Percentiles rank a stretch among this genome's conserved stretches.
Conservation (phyloP, 345 rosid species). For the Mangifera indica region DNA sequence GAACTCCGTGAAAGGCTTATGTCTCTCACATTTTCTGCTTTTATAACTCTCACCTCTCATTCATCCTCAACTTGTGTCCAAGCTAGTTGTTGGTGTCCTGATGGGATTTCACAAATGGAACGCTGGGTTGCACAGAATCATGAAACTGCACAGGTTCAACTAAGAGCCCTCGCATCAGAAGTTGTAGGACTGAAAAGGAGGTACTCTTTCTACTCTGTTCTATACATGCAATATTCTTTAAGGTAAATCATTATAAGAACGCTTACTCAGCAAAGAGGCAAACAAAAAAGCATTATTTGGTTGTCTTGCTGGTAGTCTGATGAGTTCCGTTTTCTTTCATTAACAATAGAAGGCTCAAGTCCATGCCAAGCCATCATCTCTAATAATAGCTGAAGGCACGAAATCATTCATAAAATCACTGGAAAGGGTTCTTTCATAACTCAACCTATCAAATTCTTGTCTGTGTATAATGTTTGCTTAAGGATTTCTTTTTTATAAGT, state of each 20-base stretch:
- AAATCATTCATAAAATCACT: background rate
- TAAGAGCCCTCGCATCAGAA: constrained; percentile 42
- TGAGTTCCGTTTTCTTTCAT: background rate
- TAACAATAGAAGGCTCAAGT: background rate
- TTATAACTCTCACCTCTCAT: constrained; percentile 25
- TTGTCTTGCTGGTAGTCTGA: background rate
- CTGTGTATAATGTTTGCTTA: background rate
- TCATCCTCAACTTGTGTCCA: constrained; percentile 20
- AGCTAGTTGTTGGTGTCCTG: constrained; percentile 53
- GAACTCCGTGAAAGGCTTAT: constrained; percentile 84
- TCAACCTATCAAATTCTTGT: background rate
- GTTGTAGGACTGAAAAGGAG: constrained; percentile 39
- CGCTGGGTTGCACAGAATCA: constrained; percentile 59
- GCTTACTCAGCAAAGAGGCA: background rate
- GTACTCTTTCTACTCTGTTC: constrained; percentile 27
- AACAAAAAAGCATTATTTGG: background rate
- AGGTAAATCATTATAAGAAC: background rate
- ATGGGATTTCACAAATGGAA: constrained; percentile 69
- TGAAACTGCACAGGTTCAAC: constrained; percentile 36
- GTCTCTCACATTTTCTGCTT: constrained; percentile 56
- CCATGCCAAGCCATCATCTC: background rate
- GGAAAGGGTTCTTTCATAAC: background rate
- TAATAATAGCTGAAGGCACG: constrained; percentile 1
- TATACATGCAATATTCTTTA: background rate
- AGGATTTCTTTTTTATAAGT: background rate